These are phyloP conservation scores for Ogataea kodamae DNA, from an alignment of 805 yeast genomes.

Conservation along the genomic window DNA sequence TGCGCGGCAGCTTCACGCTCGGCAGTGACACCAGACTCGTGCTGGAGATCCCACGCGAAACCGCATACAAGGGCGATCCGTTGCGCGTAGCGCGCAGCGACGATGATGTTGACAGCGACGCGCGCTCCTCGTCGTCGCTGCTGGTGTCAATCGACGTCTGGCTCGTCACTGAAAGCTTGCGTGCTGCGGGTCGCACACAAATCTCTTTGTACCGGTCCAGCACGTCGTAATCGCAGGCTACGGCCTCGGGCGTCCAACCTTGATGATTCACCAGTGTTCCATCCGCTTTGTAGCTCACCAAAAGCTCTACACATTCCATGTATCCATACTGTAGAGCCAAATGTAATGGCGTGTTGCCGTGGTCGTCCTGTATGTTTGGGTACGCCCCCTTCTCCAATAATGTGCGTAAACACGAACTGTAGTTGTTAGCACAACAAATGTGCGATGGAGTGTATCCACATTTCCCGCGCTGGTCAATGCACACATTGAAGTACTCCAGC, in stretches of 20 bases:
- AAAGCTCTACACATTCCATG: slow-evolving; percentile 49
- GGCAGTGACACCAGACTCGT: slow-evolving; percentile 12
- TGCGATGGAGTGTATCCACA: slow-evolving; percentile 64
- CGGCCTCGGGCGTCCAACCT: slow-evolving; percentile 67
- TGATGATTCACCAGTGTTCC: slow-evolving; percentile 46
- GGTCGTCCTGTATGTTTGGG: slow-evolving; percentile 62
- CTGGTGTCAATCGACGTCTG: slow-evolving; percentile 13
- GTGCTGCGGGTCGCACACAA: slow-evolving; percentile 24
- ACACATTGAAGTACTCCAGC: slow-evolving; percentile 54
- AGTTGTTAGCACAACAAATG: slow-evolving; percentile 58
- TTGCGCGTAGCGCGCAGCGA: slow-evolving; percentile 16
- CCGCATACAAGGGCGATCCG: slow-evolving; percentile 19
- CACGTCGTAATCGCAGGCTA: slow-evolving; percentile 51
- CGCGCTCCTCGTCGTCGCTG: slow-evolving; percentile 12
- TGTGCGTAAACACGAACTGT: slow-evolving; percentile 58
- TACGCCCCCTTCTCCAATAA: slow-evolving; percentile 76
- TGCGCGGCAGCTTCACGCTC: slow-evolving; percentile 8
- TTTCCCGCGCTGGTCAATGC: slow-evolving; percentile 45
- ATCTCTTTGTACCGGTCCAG: slow-evolving; percentile 38
- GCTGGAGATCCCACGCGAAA: slow-evolving; percentile 8
- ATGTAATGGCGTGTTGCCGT: slow-evolving; percentile 83
- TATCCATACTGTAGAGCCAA: slow-evolving; percentile 73
- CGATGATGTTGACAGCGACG: slow-evolving; percentile 17
- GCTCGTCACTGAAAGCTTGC: slow-evolving; percentile 20
- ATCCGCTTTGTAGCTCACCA: slow-evolving; percentile 49